Conservation (phyloP, 805 yeast genomes). For the Barnettozyma siamensis region DNA sequence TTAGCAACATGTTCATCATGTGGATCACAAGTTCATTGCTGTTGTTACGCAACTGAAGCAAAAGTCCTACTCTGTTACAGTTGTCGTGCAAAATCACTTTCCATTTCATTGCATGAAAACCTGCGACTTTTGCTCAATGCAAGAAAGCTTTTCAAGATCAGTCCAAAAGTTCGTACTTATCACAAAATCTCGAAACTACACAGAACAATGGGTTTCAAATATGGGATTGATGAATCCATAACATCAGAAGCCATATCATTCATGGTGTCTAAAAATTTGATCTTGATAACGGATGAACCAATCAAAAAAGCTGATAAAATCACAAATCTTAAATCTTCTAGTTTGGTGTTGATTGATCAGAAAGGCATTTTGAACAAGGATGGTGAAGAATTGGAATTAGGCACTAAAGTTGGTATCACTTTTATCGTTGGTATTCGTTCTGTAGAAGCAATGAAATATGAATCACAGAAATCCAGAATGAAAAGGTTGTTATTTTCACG, state of each 20-base stretch:
- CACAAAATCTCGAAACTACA: conserved; percentile 13
- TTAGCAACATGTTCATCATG: conserved; percentile 27
- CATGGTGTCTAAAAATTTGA: conserved; percentile 6
- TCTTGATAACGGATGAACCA: conserved; percentile 11
- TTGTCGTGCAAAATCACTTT: conserved; percentile 22
- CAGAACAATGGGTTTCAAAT: conserved; percentile 15
- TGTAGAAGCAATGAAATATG: neutral
- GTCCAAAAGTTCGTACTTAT: conserved; percentile 21
- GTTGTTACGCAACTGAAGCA: conserved; percentile 28
- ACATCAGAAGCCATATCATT: conserved; percentile 14
- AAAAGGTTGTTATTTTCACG: conserved; percentile 7
- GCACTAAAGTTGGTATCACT: conserved; percentile 10
- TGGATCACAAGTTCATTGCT: conserved; percentile 26
- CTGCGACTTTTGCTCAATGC: conserved; percentile 29
- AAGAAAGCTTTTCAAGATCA: conserved; percentile 30
- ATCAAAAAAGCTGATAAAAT: conserved; percentile 1
- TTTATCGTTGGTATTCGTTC: conserved; percentile 12
- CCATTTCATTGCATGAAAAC: conserved; percentile 14
- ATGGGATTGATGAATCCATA: neutral
- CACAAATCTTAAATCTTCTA: conserved; percentile 13
- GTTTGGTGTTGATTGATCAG: conserved; percentile 20
- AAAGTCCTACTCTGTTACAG: conserved; percentile 20
- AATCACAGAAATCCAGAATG: neutral
- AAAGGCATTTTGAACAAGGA: conserved; percentile 13
- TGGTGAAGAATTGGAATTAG: neutral